Evolutionary conservation across 768 basidiomycete species (phyloP), one percentile per base, ranked within the genome.

Genomic region (Collybiopsis luxurians): DNA sequence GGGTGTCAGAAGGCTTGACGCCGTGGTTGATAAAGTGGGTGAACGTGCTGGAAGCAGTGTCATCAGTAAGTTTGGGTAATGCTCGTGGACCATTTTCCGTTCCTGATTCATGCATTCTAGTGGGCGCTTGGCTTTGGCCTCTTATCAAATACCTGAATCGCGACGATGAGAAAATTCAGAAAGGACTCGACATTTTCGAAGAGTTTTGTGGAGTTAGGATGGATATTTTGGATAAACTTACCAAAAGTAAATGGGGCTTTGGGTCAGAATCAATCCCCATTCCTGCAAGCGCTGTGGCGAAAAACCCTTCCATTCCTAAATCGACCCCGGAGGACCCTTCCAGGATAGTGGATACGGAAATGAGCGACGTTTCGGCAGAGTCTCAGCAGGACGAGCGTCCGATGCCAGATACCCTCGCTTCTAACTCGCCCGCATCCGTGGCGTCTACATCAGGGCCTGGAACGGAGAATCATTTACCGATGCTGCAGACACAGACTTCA

Each of bases 11-110:
- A 71, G 70, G 57, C 66, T 82, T 40, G 72, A 81, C 21, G 66
- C 72, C 40, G 78, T 83, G 57, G 64, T 80, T 57, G 69, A 69
- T 24, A 75, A 79, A 72, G 63, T 81, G 9, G 80, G 79, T 27
- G 78, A 79, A 60, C 73, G 79, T 52, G 79, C 75, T 44, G 80
- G 77, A 66, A 76, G 79, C 63, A 77, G 78, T 60, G 66, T 78
- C 59, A 64, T 79, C 36, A 69, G 76, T 79, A 63, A 46, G 76
- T 72, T 43, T 24, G 50, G 49, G 23, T 34, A 53, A 44, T 46
- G 40, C 45, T 61, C 11, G 45, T 17, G 7, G 5, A 24, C 28
- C 42, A 44, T 19, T 31, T 47, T n/a, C n/a, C 45, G 38, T 36
- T 15, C n/a, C 31, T 17, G 3, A n/a, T 28, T 47, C 15, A 10